Percentiles rank a stretch among this genome's conserved stretches.
These are phyloP conservation scores for Leishmania aethiopica DNA, from an alignment of 208 protist genomes.

Conservation along the genomic window DNA sequence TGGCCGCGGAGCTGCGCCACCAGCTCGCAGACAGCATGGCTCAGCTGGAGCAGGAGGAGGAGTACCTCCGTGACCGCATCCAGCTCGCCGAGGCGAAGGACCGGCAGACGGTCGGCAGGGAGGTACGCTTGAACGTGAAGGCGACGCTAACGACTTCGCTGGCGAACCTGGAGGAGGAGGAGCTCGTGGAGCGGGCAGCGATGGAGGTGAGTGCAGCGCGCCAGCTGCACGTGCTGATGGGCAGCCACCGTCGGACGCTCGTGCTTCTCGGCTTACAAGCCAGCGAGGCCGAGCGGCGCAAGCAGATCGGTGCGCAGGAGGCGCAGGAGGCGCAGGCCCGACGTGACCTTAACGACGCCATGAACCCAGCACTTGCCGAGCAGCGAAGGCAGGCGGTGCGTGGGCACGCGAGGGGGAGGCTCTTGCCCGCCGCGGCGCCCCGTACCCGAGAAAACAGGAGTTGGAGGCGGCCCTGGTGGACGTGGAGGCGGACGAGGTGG, in stretches of 20 bases:
- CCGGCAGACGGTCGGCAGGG: slow-evolving; percentile 28
- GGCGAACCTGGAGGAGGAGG: slow-evolving; percentile 48
- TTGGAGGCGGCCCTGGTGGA: slow-evolving; percentile 39
- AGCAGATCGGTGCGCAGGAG: slow-evolving; percentile 48
- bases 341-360: slow-evolving; percentile 47
- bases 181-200: slow-evolving; percentile 58
- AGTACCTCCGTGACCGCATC: slow-evolving; percentile 45
- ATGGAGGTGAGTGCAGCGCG: slow-evolving; percentile 67
- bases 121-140: slow-evolving; percentile 10
- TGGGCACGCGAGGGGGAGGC: slow-evolving; percentile 28
- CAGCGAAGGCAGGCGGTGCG: slow-evolving; percentile 31
- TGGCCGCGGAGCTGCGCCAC: slow-evolving; percentile 36
- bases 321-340: slow-evolving; percentile 48
- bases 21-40: slow-evolving; percentile 50
- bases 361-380: slow-evolving; percentile 38
- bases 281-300: slow-evolving; percentile 55
- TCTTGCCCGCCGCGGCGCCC: slow-evolving; percentile 6
- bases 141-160: slow-evolving; percentile 15
- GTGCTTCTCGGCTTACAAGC: slow-evolving; percentile 36
- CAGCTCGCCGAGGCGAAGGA: slow-evolving; percentile 52
- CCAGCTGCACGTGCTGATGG: slow-evolving; percentile 60
- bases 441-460: background rate
- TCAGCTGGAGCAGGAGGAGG: slow-evolving; percentile 53
- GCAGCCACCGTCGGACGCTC: slow-evolving; percentile 53
- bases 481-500: slow-evolving; percentile 51